phyloP scores from a whole-genome alignment of 2,329 filamentous ascomycete genomes.

The Emericellopsis atlantica region DNA sequence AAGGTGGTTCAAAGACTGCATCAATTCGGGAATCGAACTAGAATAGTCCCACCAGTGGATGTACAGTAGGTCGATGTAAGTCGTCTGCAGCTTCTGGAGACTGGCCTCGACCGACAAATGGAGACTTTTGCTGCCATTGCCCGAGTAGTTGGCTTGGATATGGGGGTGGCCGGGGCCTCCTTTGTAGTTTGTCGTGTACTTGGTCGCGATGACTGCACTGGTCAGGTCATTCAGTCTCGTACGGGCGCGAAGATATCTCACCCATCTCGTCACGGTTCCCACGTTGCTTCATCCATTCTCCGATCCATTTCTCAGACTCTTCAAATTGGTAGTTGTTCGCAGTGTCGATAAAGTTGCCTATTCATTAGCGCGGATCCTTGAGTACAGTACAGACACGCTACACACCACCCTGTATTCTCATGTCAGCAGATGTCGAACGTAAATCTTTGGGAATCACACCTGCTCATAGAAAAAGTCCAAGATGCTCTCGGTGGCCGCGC shows the following conservation, averaged over 20 bases:
- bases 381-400: background rate
- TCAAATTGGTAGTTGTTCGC: slow-evolving; percentile 54
- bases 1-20: slow-evolving; percentile 53
- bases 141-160: slow-evolving; percentile 38
- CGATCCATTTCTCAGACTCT: slow-evolving; percentile 53
- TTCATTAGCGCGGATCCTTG: background rate
- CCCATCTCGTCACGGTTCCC: slow-evolving; percentile 53
- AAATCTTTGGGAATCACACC: slow-evolving; percentile 13
- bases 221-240: background rate
- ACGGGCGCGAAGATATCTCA: slow-evolving; percentile 12
- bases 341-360: slow-evolving; percentile 64
- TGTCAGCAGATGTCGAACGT: background rate
- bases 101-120: slow-evolving; percentile 41
- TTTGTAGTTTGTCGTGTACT: slow-evolving; percentile 49
- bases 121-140: slow-evolving; percentile 51
- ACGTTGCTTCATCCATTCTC: slow-evolving; percentile 56
- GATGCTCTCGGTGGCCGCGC: slow-evolving; percentile 48
- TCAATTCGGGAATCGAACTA: slow-evolving; percentile 54
- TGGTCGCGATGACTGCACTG: slow-evolving; percentile 51
- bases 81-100: slow-evolving; percentile 48
- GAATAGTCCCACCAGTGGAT: slow-evolving; percentile 58
- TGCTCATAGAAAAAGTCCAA: slow-evolving; percentile 54
- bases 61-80: slow-evolving; percentile 57
- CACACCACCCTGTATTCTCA: background rate
- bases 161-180: slow-evolving; percentile 24